phyloP scores from a whole-genome alignment of 805 yeast genomes.

The Suhomyces emberorum region DNA sequence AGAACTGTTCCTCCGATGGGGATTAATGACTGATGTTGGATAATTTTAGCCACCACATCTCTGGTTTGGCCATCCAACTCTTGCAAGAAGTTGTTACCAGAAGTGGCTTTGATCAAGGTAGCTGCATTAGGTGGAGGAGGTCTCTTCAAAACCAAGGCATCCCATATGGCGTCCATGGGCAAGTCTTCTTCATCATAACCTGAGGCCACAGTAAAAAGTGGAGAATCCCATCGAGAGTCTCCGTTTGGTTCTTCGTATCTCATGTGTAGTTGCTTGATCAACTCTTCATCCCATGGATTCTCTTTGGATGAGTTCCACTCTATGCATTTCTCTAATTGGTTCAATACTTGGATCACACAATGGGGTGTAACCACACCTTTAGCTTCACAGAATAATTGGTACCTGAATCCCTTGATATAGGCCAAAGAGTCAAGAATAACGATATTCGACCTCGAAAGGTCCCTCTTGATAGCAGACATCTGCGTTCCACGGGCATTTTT shows the following conservation, averaged over 20 bases:
- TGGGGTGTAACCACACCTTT: constrained; percentile 79
- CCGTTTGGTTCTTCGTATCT: constrained; percentile 93
- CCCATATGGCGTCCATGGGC: constrained; percentile 68
- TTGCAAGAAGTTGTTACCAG: constrained; percentile 71
- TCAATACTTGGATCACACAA: constrained; percentile 76
- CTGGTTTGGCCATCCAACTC: constrained; percentile 73
- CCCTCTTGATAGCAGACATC: constrained; percentile 85
- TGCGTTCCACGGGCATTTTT: constrained; percentile 81
- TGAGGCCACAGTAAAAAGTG: constrained; percentile 67
- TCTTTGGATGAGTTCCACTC: constrained; percentile 54
- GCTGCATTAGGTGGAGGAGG: constrained; percentile 81
- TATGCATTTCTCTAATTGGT: constrained; percentile 58
- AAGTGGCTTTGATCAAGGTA: constrained; percentile 76
- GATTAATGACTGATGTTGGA: constrained; percentile 58
- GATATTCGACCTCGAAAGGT: constrained; percentile 60
- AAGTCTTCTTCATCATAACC: constrained; percentile 46
- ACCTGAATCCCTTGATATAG: constrained; percentile 92
- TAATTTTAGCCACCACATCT: constrained; percentile 56
- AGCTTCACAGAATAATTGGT: constrained; percentile 92
- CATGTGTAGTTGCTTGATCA: constrained; percentile 68
- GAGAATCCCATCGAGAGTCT: constrained; percentile 89
- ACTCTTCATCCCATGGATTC: constrained; percentile 60
- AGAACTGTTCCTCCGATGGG: constrained; percentile 48
- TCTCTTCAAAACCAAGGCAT: constrained; percentile 54
- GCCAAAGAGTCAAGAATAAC: constrained; percentile 84